Conservation (phyloP, 768 basidiomycete genomes). For the Asterophora parasitica region DNA sequence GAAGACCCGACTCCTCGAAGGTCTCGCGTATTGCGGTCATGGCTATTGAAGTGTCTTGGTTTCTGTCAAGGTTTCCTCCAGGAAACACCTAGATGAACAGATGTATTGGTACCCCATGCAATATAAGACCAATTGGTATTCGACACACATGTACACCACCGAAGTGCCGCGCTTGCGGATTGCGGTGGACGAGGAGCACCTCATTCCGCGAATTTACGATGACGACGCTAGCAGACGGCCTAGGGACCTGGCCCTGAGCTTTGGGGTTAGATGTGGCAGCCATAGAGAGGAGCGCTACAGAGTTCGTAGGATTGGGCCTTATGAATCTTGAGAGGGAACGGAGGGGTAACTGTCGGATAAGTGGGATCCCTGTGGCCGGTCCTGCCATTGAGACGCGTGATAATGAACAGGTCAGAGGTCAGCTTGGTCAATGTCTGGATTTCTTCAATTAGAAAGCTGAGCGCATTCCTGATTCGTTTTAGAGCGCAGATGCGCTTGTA, state of each 20-base stretch:
- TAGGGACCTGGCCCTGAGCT: conserved; percentile 27
- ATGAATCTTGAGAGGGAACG: neutral
- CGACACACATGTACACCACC: conserved; percentile 60
- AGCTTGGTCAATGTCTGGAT: too few relatives aligned
- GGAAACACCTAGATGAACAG: conserved; percentile 57
- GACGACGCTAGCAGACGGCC: conserved; percentile 64
- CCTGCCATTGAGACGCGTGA: neutral
- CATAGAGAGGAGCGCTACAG: conserved; percentile 7
- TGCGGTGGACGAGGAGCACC: conserved; percentile 65
- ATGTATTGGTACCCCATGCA: too few relatives aligned
- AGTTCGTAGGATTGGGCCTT: neutral
- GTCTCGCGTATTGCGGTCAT: conserved; percentile 73
- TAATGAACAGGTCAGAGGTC: neutral
- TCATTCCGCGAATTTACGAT: conserved; percentile 65
- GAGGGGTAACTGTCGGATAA: conserved; percentile 3
- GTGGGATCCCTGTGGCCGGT: neutral
- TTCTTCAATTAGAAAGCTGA: conserved; percentile 1
- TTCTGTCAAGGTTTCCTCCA: conserved; percentile 62
- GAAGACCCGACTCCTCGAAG: conserved; percentile 70
- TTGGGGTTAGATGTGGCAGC: conserved; percentile 1
- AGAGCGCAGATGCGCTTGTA: neutral
- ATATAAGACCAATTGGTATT: neutral
- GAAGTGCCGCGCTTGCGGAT: conserved; percentile 58
- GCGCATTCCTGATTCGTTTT: conserved; percentile 1
- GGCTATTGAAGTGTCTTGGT: conserved; percentile 51